Evolutionary conservation across 2,329 filamentous ascomycete genomes (phyloP).

Genomic region (Exserohilum rostratum): DNA sequence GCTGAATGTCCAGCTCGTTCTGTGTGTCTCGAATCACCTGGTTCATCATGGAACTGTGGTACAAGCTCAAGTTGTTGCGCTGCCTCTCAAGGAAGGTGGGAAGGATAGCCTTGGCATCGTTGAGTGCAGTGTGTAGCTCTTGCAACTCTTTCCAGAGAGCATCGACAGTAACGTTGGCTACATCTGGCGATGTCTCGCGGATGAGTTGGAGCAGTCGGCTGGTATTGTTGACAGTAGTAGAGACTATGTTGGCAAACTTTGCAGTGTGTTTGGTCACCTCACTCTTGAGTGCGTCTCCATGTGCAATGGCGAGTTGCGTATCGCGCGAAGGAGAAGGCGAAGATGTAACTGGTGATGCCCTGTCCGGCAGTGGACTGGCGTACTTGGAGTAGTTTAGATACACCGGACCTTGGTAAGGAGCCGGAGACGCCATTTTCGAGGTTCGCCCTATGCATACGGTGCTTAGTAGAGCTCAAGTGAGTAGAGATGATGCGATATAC

Average conservation of each 20-base stretch:
- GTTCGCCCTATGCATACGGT: neutral
- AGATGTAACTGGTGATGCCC: constrained; percentile 7
- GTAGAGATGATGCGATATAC: neutral
- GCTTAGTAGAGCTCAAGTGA: neutral
- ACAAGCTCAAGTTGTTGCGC: constrained; percentile 34
- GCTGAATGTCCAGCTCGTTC: constrained; percentile 32
- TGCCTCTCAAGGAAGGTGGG: constrained; percentile 38
- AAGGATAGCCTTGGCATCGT: constrained; percentile 25
- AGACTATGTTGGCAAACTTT: constrained; percentile 25
- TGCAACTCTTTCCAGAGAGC: constrained; percentile 37
- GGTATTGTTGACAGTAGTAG: constrained; percentile 23
- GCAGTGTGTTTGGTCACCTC: constrained; percentile 28
- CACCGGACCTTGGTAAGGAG: constrained; percentile 15
- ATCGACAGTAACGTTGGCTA: constrained; percentile 23
- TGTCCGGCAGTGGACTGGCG: constrained; percentile 19
- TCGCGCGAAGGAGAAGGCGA: constrained; percentile 8
- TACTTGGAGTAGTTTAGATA: constrained; percentile 27
- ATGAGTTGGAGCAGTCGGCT: constrained; percentile 32
- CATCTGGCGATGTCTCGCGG: constrained; percentile 21
- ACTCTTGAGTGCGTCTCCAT: constrained; percentile 24
- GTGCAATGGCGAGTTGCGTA: constrained; percentile 32
- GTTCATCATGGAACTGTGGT: constrained; percentile 32
- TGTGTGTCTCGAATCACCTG: constrained; percentile 30
- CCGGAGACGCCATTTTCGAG: constrained; percentile 12
- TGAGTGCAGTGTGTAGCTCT: constrained; percentile 27